Percentiles rank a stretch among this genome's conserved stretches.
Conservation (phyloP, 2,329 filamentous ascomycete species). For the Aureobasidium sp. region DNA sequence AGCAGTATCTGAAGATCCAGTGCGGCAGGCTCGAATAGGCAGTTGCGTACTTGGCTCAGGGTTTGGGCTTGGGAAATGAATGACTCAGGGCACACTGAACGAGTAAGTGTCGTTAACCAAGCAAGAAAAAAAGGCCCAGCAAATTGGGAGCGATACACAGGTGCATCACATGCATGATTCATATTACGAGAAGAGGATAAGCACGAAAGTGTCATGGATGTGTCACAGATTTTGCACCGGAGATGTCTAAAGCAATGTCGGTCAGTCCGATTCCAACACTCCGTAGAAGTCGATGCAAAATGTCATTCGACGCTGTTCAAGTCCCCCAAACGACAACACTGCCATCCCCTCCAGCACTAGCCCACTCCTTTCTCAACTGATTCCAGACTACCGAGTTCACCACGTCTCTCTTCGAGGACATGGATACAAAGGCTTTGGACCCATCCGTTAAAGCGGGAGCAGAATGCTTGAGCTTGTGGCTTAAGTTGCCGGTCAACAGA, state of each 20-base stretch:
- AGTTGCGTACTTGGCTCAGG: not conserved
- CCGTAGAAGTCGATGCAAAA: too few relatives aligned
- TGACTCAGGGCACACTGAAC: not conserved
- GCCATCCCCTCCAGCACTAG: constrained; percentile 42
- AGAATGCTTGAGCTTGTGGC: constrained; percentile 49
- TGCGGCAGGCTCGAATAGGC: not conserved
- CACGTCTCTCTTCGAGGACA: constrained; percentile 32
- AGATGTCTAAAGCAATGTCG: too few relatives aligned
- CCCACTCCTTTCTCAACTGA: constrained; percentile 37
- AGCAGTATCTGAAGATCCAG: not conserved
- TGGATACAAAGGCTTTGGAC: constrained; percentile 3
- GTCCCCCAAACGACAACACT: constrained; percentile 28
- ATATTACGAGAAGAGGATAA: not conserved
- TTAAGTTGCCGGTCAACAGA: constrained; percentile 61
- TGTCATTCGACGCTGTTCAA: not conserved
- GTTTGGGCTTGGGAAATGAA: not conserved
- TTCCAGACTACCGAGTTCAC: constrained; percentile 42
- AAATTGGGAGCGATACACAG: too few relatives aligned
- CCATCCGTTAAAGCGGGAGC: constrained; percentile 22
- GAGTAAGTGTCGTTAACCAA: too few relatives aligned
- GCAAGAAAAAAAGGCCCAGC: too few relatives aligned
- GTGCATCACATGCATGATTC: not conserved
- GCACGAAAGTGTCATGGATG: too few relatives aligned
- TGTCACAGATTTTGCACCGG: too few relatives aligned
- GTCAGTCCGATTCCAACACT: too few relatives aligned